A percentile compares a stretch with the other conserved stretches of the same genome.
phyloP scores from a whole-genome alignment of 1,284 basidiomycete genomes.

The Fomitopsis schrenkii region DNA sequence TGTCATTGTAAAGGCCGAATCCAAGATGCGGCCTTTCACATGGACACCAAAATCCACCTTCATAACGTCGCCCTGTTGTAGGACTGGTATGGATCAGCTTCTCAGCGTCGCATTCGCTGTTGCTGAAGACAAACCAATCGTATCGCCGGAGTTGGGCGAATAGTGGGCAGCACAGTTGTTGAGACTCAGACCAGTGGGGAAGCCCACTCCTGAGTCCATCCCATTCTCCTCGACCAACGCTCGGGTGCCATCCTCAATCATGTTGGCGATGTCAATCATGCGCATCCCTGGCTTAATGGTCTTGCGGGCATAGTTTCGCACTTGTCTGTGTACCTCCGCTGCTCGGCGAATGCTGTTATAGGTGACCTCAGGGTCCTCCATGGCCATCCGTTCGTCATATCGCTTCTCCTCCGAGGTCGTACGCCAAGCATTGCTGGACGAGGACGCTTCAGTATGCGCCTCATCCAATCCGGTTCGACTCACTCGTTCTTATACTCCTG shows the following conservation, averaged over 20 bases:
- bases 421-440: slow-evolving; percentile 74
- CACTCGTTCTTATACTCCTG: slow-evolving; percentile 91
- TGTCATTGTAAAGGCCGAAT: slow-evolving; percentile 93
- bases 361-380: slow-evolving; percentile 77
- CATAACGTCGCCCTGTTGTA: slow-evolving; percentile 83
- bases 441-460: slow-evolving; percentile 1
- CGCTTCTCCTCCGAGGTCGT: slow-evolving; percentile 90
- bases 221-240: slow-evolving; percentile 91
- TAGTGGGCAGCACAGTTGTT: slow-evolving; percentile 98
- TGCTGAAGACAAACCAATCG: slow-evolving; percentile 46
- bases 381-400: slow-evolving; percentile 73
- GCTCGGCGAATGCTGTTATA: slow-evolving; percentile 91
- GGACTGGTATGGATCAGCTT: slow-evolving; percentile 42
- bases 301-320: slow-evolving; percentile 79
- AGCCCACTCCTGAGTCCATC: slow-evolving; percentile 83
- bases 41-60: slow-evolving; percentile 99
- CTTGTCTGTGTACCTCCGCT: slow-evolving; percentile 95
- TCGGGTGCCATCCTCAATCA: slow-evolving; percentile 90
- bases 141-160: slow-evolving; percentile 95
- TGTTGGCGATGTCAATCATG: slow-evolving; percentile 92
- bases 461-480: slow-evolving; percentile 24
- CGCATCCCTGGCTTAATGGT: slow-evolving; percentile 91
- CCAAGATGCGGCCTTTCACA: slow-evolving; percentile 89
- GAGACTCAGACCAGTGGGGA: slow-evolving; percentile 94
- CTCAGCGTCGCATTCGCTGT: not conserved